These are phyloP conservation scores for Cruciata laevipes DNA, from an alignment of 257 asterid genomes.

Conservation along the genomic window DNA sequence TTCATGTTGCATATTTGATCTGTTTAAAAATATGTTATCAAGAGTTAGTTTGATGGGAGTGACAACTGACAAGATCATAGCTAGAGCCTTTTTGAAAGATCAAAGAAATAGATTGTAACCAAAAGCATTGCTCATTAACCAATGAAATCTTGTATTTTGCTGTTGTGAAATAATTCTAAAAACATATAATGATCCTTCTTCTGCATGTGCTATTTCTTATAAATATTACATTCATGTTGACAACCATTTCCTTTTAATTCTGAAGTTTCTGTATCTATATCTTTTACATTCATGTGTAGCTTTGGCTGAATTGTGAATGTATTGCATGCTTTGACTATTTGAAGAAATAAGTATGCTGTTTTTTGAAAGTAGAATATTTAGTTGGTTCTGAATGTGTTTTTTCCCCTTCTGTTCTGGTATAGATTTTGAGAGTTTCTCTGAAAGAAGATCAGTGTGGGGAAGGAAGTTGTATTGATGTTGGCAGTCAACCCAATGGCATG, in stretches of 20 bases:
- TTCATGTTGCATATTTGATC: too few species aligned
- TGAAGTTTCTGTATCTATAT: background rate
- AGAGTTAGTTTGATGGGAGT: too few species aligned
- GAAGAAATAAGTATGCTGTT: background rate
- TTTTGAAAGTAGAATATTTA: too few species aligned
- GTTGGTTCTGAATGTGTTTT: conserved; percentile 19
- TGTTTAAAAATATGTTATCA: too few species aligned
- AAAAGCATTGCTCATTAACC: too few species aligned
- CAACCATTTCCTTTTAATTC: background rate
- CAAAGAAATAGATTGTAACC: too few species aligned
- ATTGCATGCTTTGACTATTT: background rate
- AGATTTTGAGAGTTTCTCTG: conserved; percentile 90
- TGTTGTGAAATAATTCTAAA: too few species aligned
- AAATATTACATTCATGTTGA: background rate
- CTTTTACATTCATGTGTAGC: background rate
- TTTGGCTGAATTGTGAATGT: too few species aligned
- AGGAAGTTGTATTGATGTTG: conserved; percentile 58
- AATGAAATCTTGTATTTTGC: too few species aligned
- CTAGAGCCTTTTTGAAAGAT: too few species aligned
- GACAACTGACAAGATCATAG: too few species aligned
- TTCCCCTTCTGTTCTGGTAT: conserved; percentile 18
- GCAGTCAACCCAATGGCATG: conserved; percentile 82
- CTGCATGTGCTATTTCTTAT: background rate
- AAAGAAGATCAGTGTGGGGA: conserved; percentile 70
- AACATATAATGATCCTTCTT: too few species aligned